phyloP scores from a whole-genome alignment of 2,329 filamentous ascomycete species.

The Exophiala lecanii-corni region DNA sequence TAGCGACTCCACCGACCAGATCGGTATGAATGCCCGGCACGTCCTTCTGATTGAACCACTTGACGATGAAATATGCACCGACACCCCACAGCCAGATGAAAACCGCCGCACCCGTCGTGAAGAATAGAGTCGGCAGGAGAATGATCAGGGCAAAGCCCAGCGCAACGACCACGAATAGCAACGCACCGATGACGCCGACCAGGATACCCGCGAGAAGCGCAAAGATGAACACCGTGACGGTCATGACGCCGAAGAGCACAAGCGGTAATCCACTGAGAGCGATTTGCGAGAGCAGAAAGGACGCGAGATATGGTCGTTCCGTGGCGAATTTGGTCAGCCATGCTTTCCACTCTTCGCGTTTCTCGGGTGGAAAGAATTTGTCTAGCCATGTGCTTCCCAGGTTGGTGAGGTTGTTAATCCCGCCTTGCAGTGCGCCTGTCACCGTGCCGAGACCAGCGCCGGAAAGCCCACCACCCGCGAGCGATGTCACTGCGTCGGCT shows the following conservation, averaged over 20 bases:
- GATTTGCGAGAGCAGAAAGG: conserved; percentile 63
- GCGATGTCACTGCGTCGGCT: conserved; percentile 1
- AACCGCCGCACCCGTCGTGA: conserved; percentile 59
- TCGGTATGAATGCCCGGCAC: conserved; percentile 15
- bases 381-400: conserved; percentile 36
- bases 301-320: conserved; percentile 63
- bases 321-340: conserved; percentile 54
- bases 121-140: conserved; percentile 63
- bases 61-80: conserved; percentile 45
- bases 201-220: conserved; percentile 57
- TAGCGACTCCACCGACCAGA: conserved; percentile 7
- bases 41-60: conserved; percentile 23
- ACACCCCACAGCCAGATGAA: conserved; percentile 66
- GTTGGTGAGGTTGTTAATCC: conserved; percentile 20
- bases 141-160: conserved; percentile 62
- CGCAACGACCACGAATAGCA: conserved; percentile 64
- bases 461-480: conserved; percentile 1
- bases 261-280: conserved; percentile 63
- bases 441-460: conserved; percentile 9
- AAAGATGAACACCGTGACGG: conserved; percentile 57
- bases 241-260: conserved; percentile 64
- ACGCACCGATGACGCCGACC: conserved; percentile 46
- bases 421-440: conserved; percentile 18
- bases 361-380: conserved; percentile 55
- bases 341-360: conserved; percentile 54